A percentile compares a stretch with the other conserved stretches of the same genome.
These are phyloP conservation scores for Exophiala sp. DNA, from an alignment of 2,329 filamentous ascomycete genomes.

Conservation along the genomic window DNA sequence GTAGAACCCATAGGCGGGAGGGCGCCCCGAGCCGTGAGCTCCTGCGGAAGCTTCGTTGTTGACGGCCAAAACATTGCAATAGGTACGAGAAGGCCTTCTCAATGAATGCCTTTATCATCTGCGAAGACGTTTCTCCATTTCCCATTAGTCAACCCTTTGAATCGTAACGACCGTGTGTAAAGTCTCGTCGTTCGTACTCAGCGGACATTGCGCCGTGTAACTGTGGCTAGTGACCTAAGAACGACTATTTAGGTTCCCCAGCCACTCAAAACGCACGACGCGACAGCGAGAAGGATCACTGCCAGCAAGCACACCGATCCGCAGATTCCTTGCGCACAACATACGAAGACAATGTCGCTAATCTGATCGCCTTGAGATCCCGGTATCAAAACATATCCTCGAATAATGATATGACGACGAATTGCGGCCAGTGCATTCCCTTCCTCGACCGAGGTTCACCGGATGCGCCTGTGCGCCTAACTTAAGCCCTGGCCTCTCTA, in stretches of 20 bases:
- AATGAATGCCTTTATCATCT: too few species aligned
- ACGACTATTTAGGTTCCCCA: constrained; percentile 2
- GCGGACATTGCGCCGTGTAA: background rate
- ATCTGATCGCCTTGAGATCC: background rate
- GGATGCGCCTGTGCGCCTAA: constrained; percentile 2
- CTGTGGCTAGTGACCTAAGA: constrained; percentile 1
- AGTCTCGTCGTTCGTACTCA: too few species aligned
- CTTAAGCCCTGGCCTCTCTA: constrained; percentile 12
- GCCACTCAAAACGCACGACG: constrained; percentile 21
- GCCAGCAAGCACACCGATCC: constrained; percentile 12
- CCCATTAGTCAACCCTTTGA: too few species aligned
- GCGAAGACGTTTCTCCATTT: too few species aligned
- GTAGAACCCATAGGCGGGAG: background rate
- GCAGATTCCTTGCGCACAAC: background rate
- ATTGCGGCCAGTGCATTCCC: background rate
- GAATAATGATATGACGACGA: constrained; percentile 6
- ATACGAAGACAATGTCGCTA: background rate
- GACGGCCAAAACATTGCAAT: background rate
- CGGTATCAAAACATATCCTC: background rate
- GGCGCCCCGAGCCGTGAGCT: background rate
- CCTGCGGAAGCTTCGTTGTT: background rate
- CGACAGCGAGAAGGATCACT: constrained; percentile 13
- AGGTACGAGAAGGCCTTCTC: too few species aligned
- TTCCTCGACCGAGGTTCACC: constrained; percentile 1
- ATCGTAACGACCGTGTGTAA: too few species aligned